A percentile compares a stretch with the other conserved stretches of the same genome.
phyloP scores from a whole-genome alignment of 768 basidiomycete genomes.

The Asterophora lycoperdoides region DNA sequence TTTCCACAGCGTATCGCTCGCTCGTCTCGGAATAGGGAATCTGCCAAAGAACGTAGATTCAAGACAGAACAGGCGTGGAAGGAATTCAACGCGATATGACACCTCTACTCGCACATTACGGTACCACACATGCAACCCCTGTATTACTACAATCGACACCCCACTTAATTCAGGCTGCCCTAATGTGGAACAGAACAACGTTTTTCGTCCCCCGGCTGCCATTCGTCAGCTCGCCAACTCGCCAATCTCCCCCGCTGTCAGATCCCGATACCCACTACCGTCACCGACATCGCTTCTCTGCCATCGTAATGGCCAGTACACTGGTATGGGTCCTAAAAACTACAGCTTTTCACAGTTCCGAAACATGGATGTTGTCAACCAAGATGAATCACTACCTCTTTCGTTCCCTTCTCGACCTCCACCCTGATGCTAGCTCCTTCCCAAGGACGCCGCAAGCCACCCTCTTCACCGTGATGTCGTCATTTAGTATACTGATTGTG shows the following conservation, averaged over 20 bases:
- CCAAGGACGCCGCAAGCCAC: conserved; percentile 12
- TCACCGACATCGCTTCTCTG: neutral
- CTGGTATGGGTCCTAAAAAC: neutral
- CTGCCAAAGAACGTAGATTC: conserved; percentile 50
- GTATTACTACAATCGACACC: conserved; percentile 1
- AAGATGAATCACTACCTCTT: conserved; percentile 14
- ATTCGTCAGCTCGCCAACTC: neutral
- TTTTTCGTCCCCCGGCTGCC: neutral
- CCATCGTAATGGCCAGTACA: neutral
- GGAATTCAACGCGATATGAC: conserved; percentile 46
- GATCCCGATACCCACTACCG: neutral
- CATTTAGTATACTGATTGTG: conserved; percentile 12
- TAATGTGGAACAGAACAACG: neutral
- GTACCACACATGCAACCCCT: neutral
- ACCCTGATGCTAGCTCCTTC: conserved; percentile 9
- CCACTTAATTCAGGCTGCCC: neutral
- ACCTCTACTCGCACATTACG: too few relatives aligned
- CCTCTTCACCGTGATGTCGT: conserved; percentile 9
- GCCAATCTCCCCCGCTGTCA: neutral
- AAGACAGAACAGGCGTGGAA: conserved; percentile 59
- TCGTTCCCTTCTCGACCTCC: conserved; percentile 15
- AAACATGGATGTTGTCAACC: conserved; percentile 3
- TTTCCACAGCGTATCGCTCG: conserved; percentile 51
- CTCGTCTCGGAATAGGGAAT: conserved; percentile 54
- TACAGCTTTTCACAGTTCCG: conserved; percentile 2